Evolutionary conservation across 495 filamentous ascomycete genomes (phyloP).

Genomic region (Xylaria castorea): DNA sequence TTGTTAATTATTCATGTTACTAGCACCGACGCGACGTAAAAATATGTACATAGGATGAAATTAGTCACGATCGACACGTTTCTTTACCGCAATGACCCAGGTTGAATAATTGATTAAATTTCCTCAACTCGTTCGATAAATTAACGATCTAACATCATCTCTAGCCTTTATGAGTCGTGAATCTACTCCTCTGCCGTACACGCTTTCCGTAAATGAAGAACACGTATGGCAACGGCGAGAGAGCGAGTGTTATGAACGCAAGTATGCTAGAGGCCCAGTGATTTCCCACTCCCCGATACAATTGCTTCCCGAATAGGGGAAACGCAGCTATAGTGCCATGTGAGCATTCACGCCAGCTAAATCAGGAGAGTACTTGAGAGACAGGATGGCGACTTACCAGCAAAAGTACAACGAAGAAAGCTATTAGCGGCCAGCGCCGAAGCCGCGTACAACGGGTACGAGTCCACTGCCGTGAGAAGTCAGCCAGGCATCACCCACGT

Average conservation of each 20-base stretch:
- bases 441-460: constrained; percentile 90
- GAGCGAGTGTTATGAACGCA: constrained; percentile 70
- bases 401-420: constrained; percentile 83
- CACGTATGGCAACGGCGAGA: constrained; percentile 74
- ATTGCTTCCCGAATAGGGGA: constrained; percentile 57
- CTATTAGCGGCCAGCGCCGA: constrained; percentile 88
- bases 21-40: not conserved
- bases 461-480: constrained; percentile 67
- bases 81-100: not conserved
- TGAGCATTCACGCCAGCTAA: constrained; percentile 32
- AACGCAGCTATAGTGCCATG: constrained; percentile 51
- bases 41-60: not conserved
- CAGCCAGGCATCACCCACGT: constrained; percentile 30
- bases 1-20: not conserved
- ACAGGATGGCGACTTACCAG: constrained; percentile 57
- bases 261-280: constrained; percentile 77
- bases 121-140: not conserved
- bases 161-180: constrained; percentile 28
- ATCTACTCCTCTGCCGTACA: constrained; percentile 58
- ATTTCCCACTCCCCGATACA: constrained; percentile 72
- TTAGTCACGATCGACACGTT: not conserved
- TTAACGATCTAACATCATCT: not conserved
- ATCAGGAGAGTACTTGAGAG: not conserved
- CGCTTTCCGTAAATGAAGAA: constrained; percentile 70
- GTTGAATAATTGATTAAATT: not conserved